These are phyloP conservation scores for Pyropia haitanensis DNA, from an alignment of 23 red algal genomes.

Conservation along the genomic window DNA sequence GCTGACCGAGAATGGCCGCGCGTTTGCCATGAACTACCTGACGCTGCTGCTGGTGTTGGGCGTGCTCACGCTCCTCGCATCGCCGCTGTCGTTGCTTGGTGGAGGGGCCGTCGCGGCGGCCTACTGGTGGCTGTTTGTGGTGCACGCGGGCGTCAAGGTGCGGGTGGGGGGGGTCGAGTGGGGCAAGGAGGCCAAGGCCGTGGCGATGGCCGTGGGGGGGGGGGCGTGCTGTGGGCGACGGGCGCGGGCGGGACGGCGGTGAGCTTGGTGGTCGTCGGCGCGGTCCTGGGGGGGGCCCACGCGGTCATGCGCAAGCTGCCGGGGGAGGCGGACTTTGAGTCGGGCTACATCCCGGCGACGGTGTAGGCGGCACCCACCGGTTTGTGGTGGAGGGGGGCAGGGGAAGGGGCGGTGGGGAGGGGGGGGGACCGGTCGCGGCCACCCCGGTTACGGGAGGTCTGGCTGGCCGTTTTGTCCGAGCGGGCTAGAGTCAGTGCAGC, in stretches of 20 bases:
- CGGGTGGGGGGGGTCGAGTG: conserved; percentile 42
- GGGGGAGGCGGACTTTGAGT: conserved; percentile 96
- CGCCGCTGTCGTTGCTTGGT: conserved; percentile 80
- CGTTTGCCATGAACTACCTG: conserved; percentile 88
- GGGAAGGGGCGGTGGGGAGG: no score
- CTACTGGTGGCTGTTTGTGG: conserved; percentile 85
- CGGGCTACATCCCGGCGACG: conserved; percentile 58
- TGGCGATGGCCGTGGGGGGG: conserved; percentile 49
- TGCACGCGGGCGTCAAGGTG: conserved; percentile 62
- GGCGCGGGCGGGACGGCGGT: conserved; percentile 93
- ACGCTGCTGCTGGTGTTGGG: conserved; percentile 74
- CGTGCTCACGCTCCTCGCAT: conserved; percentile 71
- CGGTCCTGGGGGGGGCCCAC: conserved; percentile 56
- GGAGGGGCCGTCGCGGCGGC: conserved; percentile 51
- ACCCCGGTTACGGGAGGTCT: no score
- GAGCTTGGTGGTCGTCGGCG: conserved; percentile 61
- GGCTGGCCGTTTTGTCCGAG: no score
- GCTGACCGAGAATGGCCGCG: conserved; percentile 63
- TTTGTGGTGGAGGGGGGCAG: no score
- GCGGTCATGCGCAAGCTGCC: conserved; percentile 82
- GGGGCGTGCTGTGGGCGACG: conserved; percentile 78
- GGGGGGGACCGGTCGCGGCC: no score
- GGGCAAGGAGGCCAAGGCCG: conserved; percentile 79
- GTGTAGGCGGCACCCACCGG: conserved; percentile 20
- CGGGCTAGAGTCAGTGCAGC: no score